phyloP scores from a whole-genome alignment of 1,284 basidiomycete species.

The Pyrrhoderma lamaoense region DNA sequence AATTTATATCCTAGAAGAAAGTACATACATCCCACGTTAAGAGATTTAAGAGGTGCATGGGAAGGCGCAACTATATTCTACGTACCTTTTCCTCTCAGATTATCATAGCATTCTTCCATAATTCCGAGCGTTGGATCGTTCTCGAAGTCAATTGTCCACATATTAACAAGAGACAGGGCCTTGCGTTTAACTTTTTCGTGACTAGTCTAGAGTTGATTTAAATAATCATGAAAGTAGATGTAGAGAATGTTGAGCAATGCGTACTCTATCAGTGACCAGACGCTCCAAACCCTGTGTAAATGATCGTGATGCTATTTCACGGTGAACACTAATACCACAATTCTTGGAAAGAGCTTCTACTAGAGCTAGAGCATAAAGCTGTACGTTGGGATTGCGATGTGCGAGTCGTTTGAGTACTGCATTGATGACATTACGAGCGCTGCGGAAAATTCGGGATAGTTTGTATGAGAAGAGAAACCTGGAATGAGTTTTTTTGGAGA shows the following conservation, averaged over 20 bases:
- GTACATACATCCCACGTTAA: neutral
- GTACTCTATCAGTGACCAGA: constrained; percentile 81
- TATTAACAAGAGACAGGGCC: constrained; percentile 65
- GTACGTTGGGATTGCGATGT: constrained; percentile 95
- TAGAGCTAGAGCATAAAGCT: constrained; percentile 87
- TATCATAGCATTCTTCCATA: constrained; percentile 87
- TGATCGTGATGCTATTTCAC: constrained; percentile 83
- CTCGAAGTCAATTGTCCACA: constrained; percentile 86
- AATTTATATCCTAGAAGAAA: constrained; percentile 60
- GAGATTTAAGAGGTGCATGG: too few relatives aligned
- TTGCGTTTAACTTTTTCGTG: constrained; percentile 84
- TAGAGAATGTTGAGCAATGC: constrained; percentile 25
- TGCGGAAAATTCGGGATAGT: constrained; percentile 28
- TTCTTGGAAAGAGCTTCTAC: constrained; percentile 90
- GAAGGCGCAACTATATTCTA: too few relatives aligned
- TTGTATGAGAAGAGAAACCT: neutral
- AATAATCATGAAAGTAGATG: constrained; percentile 5
- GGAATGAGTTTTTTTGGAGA: neutral
- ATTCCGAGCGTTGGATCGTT: constrained; percentile 76
- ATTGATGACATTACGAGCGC: constrained; percentile 81
- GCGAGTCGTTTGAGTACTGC: constrained; percentile 85
- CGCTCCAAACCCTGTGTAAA: constrained; percentile 88
- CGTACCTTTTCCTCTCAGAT: constrained; percentile 77
- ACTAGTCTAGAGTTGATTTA: constrained; percentile 52
- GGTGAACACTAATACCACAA: constrained; percentile 72